Evolutionary conservation across 129 eudicot genomes (phyloP), one percentile per base, ranked within the genome.

Genomic region (Rutidosis leptorrhynchoides): DNA sequence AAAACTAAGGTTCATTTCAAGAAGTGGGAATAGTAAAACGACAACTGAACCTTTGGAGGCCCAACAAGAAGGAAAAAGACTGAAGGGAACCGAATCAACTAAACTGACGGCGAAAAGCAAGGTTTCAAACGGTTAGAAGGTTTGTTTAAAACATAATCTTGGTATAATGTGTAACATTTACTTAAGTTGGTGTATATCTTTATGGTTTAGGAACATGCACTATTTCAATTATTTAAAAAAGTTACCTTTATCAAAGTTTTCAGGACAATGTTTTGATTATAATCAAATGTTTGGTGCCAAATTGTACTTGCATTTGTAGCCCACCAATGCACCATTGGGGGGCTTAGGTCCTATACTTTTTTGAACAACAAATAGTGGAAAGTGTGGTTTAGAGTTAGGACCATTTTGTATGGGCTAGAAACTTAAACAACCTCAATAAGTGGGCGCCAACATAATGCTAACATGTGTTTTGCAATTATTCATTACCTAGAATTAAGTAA

Each of bases 101-200:
- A 73, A 84, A 57, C 54, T 53, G 95, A 79, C 15, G 85, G 70
- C n/a, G 85, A 83, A 64, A 79, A 81, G 62, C 90, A 89, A 75
- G 85, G 86, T 54, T 37, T 84, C 0, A 84, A 78, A 77, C 87
- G 81, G 61, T 81, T 84, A 15, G 87, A 80, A 48, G 81, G 97
- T 72, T 94, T 97, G 99, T 94, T 94, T 65, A 90, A 94, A 67
- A 75, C 88, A 20, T 84, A 79, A 79, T 57, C 46, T 52, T 53
- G 57, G 51, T 69, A 42, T 46, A 2, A 10, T 48, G 24, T 72
- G 75, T 17, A 65, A 55, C 30, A 23, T 32, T 9, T 8, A 28
- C 32, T 29, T 19, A 75, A 14, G 7, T 3, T 54, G 52, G 22
- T 22, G 56, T 64, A n/a, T 52, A 30, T 64, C 17, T 43, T 11